Evolutionary conservation across 2,329 filamentous ascomycete species (phyloP).

Genomic region (Aspergillus brasiliensis): DNA sequence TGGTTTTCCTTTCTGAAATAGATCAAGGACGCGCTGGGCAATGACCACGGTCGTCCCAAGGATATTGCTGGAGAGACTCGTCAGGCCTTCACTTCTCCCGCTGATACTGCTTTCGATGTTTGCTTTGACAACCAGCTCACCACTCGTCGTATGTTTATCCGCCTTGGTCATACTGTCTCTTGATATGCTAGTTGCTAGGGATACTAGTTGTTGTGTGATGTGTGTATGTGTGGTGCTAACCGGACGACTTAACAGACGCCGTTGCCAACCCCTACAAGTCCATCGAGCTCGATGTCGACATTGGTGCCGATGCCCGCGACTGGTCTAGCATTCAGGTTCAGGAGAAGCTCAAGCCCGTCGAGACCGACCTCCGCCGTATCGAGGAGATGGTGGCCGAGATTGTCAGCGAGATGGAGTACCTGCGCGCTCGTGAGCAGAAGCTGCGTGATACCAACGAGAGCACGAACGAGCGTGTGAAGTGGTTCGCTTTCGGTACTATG

Average conservation of each 20-base stretch:
- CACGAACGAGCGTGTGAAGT: slow-evolving; percentile 98
- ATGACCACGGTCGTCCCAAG: slow-evolving; percentile 90
- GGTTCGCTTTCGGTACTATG: slow-evolving; percentile 95
- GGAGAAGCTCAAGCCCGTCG: slow-evolving; percentile 96
- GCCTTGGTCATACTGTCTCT: neutral
- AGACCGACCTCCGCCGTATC: slow-evolving; percentile 89
- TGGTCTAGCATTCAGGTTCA: slow-evolving; percentile 95
- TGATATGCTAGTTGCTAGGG: neutral
- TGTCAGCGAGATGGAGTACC: slow-evolving; percentile 94
- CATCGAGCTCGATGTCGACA: slow-evolving; percentile 92
- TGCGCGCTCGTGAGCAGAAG: slow-evolving; percentile 86
- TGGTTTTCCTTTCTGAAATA: slow-evolving; percentile 41
- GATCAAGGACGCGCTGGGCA: slow-evolving; percentile 94
- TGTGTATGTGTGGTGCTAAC: slow-evolving; percentile 4
- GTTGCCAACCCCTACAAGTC: slow-evolving; percentile 62
- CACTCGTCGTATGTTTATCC: slow-evolving; percentile 59
- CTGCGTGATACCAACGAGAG: slow-evolving; percentile 98
- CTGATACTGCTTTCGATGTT: slow-evolving; percentile 90
- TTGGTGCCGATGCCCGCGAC: slow-evolving; percentile 95
- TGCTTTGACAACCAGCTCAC: slow-evolving; percentile 88
- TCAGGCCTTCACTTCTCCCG: slow-evolving; percentile 90
- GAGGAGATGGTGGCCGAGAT: slow-evolving; percentile 89
- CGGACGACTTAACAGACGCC: slow-evolving; percentile 28
- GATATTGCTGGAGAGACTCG: slow-evolving; percentile 90
- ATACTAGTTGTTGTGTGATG: neutral